Base-by-base conservation (phyloP, 345 rosid genomes). In the Cardamine resedifolia region DNA sequence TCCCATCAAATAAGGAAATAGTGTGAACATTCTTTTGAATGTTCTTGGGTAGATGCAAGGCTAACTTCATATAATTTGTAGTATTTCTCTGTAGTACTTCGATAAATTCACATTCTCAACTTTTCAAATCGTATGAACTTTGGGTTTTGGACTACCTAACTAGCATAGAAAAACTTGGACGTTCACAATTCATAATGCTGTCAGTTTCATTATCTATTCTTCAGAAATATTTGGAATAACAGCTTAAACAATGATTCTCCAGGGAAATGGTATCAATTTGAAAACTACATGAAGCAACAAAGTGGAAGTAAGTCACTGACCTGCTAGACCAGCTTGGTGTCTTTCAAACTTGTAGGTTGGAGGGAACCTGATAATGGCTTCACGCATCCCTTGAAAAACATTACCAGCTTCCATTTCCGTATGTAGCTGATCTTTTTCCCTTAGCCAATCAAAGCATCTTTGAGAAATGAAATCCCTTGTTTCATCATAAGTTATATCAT, bases 301-400 rank as follows among this genome's bases (percentile, higher is more conserved):
- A n/a, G n/a, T n/a, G n/a, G n/a, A n/a, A n/a, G n/a, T n/a, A n/a
- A 38, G 34, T 26, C 45, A 76, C 65, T 57, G 70, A 88, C 96
- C 96, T 83, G 87, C 88, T 76, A 87, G 80, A 78, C 96, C 96
- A 63, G 83, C 84, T 69, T 77, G 82, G 73, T 86, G 81, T 68
- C 73, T 90, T 56, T 88, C 91, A 74, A 90, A 90, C 80, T 90
- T 90, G 83, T 88, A 90, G 10, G 96, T 90, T 24, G 96, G 96
- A 76, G 96, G 91, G 75, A 90, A 90, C 74, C 71, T 83, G 64
- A 90, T 84, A 75, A 82, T 65, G 45, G 92, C 96, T 77, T 90
- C 96, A 41, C 91, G 87, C 96, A 90, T 90, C 75, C 93, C 96
- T 78, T 88, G 96, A 63, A 90, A 90, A 73, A 88, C 96, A 79